phyloP scores from a whole-genome alignment of 1,284 basidiomycete species.

The Leccinum discolor region DNA sequence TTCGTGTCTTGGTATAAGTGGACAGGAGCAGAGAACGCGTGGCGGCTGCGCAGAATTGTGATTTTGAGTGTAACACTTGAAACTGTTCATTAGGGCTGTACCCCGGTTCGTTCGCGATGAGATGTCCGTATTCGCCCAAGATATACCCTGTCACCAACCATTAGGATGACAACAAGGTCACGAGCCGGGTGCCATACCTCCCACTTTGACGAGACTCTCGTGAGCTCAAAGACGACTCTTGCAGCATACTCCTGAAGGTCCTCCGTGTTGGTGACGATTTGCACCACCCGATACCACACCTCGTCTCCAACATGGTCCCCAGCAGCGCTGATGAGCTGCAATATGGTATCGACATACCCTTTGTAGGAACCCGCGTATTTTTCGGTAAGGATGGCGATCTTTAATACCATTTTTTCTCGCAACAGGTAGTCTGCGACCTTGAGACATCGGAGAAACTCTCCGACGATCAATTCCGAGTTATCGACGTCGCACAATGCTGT shows the following conservation, averaged over 20 bases:
- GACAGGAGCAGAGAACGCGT: conserved; percentile 73
- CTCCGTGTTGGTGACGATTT: conserved; percentile 98
- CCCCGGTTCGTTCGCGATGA: conserved; percentile 93
- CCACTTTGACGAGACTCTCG: conserved; percentile 97
- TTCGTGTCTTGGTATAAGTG: conserved; percentile 16
- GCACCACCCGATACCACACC: conserved; percentile 98
- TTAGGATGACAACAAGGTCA: conserved; percentile 13
- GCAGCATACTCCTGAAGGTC: conserved; percentile 96
- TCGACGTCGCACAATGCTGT: conserved; percentile 98
- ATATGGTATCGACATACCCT: conserved; percentile 96
- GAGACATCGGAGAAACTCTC: conserved; percentile 91
- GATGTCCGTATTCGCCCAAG: conserved; percentile 95
- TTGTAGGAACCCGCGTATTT: conserved; percentile 95
- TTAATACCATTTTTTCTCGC: conserved; percentile 97
- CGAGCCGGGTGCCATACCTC: conserved; percentile 53
- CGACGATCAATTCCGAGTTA: conserved; percentile 94
- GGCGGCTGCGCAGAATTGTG: conserved; percentile 91
- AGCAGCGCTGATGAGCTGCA: conserved; percentile 93
- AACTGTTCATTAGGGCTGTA: conserved; percentile 97
- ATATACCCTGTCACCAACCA: conserved; percentile 72
- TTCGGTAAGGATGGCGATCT: conserved; percentile 98
- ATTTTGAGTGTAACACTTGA: conserved; percentile 92
- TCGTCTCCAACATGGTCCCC: conserved; percentile 99
- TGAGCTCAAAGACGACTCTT: conserved; percentile 92
- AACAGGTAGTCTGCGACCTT: conserved; percentile 95